Conservation (phyloP, 805 yeast species). For the Saccharomycopsis lassenensis region DNA sequence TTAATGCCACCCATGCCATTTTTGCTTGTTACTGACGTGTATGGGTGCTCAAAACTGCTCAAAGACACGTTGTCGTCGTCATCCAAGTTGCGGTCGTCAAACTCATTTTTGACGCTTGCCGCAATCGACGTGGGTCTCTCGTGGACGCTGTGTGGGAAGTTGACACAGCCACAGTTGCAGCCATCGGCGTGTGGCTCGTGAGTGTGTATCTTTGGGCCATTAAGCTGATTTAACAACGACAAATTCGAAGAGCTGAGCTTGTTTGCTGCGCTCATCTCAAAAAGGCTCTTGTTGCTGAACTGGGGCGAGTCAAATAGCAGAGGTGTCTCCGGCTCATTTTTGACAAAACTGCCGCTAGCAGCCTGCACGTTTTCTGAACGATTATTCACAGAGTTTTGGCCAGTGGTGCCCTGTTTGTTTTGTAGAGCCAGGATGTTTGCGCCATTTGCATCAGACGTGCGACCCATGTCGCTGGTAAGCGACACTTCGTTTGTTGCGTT, state of each 20-base stretch:
- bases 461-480: too few species aligned
- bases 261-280: slow-evolving; percentile 11
- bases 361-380: slow-evolving; percentile 1
- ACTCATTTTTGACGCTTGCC: slow-evolving; percentile 39
- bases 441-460: too few species aligned
- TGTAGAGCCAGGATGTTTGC: background rate
- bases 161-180: slow-evolving; percentile 42
- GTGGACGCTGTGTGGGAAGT: slow-evolving; percentile 42
- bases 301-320: background rate
- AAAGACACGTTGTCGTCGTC: slow-evolving; percentile 23
- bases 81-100: slow-evolving; percentile 45
- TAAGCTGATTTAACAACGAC: slow-evolving; percentile 23
- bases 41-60: slow-evolving; percentile 20
- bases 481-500: background rate
- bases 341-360: too few species aligned
- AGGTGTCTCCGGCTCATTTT: too few species aligned
- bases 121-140: slow-evolving; percentile 59
- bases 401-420: background rate
- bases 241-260: slow-evolving; percentile 27
- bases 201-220: slow-evolving; percentile 19
- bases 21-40: slow-evolving; percentile 2
- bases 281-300: slow-evolving; percentile 1
- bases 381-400: background rate
- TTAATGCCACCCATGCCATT: slow-evolving; percentile 6
- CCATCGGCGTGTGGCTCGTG: slow-evolving; percentile 34